Conservation (phyloP, 371 early-diverging fungal species). For the Rhizomucor miehei region DNA sequence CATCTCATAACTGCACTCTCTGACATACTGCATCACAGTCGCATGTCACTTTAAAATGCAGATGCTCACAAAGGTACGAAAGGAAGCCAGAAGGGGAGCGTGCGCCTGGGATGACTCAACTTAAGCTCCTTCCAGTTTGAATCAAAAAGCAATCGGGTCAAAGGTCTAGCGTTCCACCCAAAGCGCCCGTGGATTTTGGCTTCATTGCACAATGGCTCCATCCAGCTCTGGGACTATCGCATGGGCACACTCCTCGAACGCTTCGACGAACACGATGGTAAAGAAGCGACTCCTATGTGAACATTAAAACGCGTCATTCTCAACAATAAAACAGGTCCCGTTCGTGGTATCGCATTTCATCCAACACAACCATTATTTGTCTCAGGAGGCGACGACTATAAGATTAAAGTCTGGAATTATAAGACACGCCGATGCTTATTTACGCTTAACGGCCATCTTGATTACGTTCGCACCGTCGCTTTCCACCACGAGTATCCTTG, state of each 20-base stretch:
- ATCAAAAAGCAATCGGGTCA: conserved; percentile 98
- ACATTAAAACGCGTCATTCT: background rate
- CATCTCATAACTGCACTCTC: too few relatives aligned
- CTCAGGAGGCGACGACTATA: conserved; percentile 99
- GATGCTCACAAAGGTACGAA: conserved; percentile 86
- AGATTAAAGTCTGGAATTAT: conserved; percentile 99
- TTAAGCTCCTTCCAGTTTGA: conserved; percentile 71
- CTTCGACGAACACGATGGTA: conserved; percentile 99
- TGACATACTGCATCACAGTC: too few relatives aligned
- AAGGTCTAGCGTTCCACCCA: conserved; percentile 97
- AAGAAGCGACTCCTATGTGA: background rate
- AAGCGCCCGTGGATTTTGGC: conserved; percentile 97
- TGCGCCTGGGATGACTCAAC: background rate
- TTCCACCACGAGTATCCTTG: conserved; percentile 99
- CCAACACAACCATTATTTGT: conserved; percentile 98
- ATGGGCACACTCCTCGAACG: conserved; percentile 97
- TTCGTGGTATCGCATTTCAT: conserved; percentile 98
- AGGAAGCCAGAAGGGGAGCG: background rate
- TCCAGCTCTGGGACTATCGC: conserved; percentile 99
- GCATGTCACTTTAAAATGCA: conserved; percentile 47
- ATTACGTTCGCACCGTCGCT: conserved; percentile 97
- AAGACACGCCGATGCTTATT: conserved; percentile 94
- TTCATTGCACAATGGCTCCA: conserved; percentile 96
- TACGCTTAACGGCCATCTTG: conserved; percentile 97
- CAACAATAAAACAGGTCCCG: conserved; percentile 74